Percentiles rank a stretch among this genome's conserved stretches.
Conservation (phyloP, 805 yeast species). For the Metschnikowia sp. region DNA sequence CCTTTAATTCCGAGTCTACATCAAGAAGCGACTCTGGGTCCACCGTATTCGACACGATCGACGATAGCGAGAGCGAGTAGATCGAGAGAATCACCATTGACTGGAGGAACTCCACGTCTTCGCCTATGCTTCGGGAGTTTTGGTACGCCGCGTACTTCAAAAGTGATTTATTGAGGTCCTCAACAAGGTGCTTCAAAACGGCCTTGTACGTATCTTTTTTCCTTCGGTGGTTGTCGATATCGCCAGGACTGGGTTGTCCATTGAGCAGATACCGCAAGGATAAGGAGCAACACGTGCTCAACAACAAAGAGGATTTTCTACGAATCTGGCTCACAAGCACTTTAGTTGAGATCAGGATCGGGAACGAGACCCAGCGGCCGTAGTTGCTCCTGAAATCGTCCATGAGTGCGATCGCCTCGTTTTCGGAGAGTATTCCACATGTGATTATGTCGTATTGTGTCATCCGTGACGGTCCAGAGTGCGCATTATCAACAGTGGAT, state of each 20-base stretch:
- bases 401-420: constrained; percentile 49
- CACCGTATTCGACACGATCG: constrained; percentile 26
- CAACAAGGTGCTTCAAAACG: constrained; percentile 44
- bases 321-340: constrained; percentile 49
- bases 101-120: constrained; percentile 59
- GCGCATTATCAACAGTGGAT: constrained; percentile 7
- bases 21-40: constrained; percentile 13
- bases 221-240: constrained; percentile 20
- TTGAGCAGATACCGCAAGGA: constrained; percentile 50
- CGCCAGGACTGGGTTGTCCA: constrained; percentile 23
- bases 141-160: constrained; percentile 28
- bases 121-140: constrained; percentile 12
- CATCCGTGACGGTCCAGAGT: constrained; percentile 9
- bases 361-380: constrained; percentile 77
- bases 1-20: constrained; percentile 23
- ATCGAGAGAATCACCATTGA: constrained; percentile 63
- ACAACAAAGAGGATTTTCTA: constrained; percentile 54
- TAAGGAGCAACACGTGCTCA: constrained; percentile 63
- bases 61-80: constrained; percentile 59
- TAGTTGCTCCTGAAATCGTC: constrained; percentile 61
- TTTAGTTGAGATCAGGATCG: constrained; percentile 47
- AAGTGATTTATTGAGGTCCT: constrained; percentile 47
- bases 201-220: constrained; percentile 33
- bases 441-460: constrained; percentile 47
- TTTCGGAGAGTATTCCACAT: constrained; percentile 44